Evolutionary conservation across 208 protist species (phyloP).

Genomic region (Trypanosoma cruzi): DNA sequence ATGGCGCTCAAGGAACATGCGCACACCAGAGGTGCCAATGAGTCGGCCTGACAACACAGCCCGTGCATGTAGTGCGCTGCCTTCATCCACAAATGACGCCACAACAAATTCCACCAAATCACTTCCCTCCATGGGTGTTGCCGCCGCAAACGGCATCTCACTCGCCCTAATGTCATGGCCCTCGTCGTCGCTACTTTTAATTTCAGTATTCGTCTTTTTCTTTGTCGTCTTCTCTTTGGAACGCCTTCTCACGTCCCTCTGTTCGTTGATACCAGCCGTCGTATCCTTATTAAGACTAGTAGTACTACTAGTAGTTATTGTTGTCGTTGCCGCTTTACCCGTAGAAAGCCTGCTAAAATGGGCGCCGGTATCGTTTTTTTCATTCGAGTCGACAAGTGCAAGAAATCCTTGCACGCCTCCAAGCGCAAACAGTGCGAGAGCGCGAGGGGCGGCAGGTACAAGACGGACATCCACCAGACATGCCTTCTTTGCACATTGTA

Average conservation of each 20-base stretch:
- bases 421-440: constrained; percentile 60
- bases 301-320: background rate
- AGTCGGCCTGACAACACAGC: constrained; percentile 80
- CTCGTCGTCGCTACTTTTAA: background rate
- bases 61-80: constrained; percentile 76
- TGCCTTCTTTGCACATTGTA: constrained; percentile 43
- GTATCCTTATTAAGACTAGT: too few species aligned
- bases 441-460: constrained; percentile 45
- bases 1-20: constrained; percentile 75
- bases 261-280: background rate
- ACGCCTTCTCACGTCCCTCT: too few species aligned
- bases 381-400: constrained; percentile 44
- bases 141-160: background rate
- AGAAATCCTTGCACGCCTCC: constrained; percentile 69
- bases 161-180: background rate
- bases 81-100: constrained; percentile 83
- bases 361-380: constrained; percentile 12
- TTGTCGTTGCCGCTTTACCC: too few species aligned
- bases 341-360: too few species aligned
- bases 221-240: too few species aligned
- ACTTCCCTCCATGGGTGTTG: background rate
- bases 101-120: constrained; percentile 28
- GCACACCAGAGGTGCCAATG: constrained; percentile 69
- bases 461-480: constrained; percentile 74
- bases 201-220: background rate